A percentile compares a stretch with the other conserved stretches of the same genome.
phyloP scores from a whole-genome alignment of 805 yeast species.

The Metschnikowia baotianmanensis region DNA sequence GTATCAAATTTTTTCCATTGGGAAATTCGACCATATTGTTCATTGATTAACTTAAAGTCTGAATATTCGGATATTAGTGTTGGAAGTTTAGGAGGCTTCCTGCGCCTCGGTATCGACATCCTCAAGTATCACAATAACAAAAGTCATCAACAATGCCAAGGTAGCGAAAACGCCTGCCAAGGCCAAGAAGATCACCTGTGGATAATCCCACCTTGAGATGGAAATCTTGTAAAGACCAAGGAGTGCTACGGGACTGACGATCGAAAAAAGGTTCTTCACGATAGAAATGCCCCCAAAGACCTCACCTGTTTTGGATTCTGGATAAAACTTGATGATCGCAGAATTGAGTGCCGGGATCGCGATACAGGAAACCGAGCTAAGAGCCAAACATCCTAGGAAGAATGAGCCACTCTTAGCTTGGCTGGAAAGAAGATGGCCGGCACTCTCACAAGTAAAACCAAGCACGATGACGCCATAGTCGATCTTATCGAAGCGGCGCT shows the following conservation, averaged over 20 bases:
- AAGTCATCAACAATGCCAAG: constrained; percentile 1
- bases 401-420: constrained; percentile 25
- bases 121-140: constrained; percentile 6
- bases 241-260: constrained; percentile 49
- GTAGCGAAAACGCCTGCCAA: constrained; percentile 10
- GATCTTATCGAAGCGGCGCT: constrained; percentile 47
- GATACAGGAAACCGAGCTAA: constrained; percentile 43
- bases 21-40: neutral
- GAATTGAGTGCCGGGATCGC: constrained; percentile 54
- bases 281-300: constrained; percentile 70
- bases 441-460: constrained; percentile 35
- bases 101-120: constrained; percentile 1
- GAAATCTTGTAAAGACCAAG: constrained; percentile 45
- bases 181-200: constrained; percentile 28
- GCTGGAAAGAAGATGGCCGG: constrained; percentile 37
- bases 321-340: constrained; percentile 57
- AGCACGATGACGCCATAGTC: constrained; percentile 41
- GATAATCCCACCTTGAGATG: constrained; percentile 21
- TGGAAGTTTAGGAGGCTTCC: neutral
- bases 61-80: too few species aligned
- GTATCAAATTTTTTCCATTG: neutral
- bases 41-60: neutral
- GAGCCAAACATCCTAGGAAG: constrained; percentile 32
- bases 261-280: constrained; percentile 47
- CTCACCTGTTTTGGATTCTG: constrained; percentile 62